These are phyloP conservation scores for Hypoxylon subgilvum DNA, from an alignment of 495 filamentous ascomycete genomes.

Conservation along the genomic window DNA sequence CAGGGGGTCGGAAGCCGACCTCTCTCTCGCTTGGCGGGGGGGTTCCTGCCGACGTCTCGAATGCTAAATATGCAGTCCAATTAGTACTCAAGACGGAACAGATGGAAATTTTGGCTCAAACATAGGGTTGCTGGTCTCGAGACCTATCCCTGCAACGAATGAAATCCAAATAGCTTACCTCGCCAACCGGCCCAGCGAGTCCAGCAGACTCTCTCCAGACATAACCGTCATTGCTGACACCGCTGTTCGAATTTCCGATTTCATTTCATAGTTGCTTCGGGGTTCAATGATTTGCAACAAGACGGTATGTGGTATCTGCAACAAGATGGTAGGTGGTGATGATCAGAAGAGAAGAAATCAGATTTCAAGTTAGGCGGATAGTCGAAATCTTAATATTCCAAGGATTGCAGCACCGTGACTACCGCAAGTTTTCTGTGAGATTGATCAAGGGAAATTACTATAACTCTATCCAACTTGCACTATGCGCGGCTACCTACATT, in stretches of 20 bases:
- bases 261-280: too few species aligned
- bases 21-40: background rate
- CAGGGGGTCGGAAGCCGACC: too few species aligned
- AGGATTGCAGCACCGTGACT: slow-evolving; percentile 2
- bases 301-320: too few species aligned
- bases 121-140: background rate
- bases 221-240: background rate
- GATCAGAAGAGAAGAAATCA: too few species aligned
- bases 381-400: background rate
- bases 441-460: background rate
- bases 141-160: background rate
- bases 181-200: background rate
- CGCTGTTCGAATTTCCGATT: too few species aligned
- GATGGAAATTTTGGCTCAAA: slow-evolving; percentile 1
- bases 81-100: slow-evolving; percentile 3
- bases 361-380: too few species aligned
- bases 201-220: background rate
- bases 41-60: background rate
- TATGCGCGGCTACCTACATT: background rate
- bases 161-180: background rate
- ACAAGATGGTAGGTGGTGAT: too few species aligned
- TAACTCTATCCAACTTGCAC: background rate
- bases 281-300: too few species aligned
- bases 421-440: background rate
- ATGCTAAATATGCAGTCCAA: background rate